These are phyloP conservation scores for Gynochthodes officinalis DNA, from an alignment of 257 asterid genomes.

Conservation along the genomic window DNA sequence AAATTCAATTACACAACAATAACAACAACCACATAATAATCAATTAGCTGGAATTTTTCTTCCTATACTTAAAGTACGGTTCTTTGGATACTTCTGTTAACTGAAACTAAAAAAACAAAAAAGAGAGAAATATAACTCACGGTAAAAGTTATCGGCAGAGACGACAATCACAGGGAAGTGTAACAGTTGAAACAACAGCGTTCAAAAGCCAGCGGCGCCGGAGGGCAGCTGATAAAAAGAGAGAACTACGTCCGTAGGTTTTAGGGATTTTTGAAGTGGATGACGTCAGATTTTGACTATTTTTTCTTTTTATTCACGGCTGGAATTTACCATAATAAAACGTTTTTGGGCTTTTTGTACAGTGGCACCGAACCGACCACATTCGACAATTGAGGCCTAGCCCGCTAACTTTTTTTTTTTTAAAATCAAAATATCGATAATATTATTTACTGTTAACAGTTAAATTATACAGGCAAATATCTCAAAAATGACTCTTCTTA, in stretches of 20 bases:
- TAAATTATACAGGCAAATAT: too few species aligned
- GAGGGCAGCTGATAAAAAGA: neutral
- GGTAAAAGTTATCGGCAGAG: slow-evolving; percentile 1
- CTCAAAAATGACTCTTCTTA: too few species aligned
- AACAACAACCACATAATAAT: too few species aligned
- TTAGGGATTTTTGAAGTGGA: neutral
- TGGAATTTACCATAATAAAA: too few species aligned
- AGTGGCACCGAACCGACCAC: too few species aligned
- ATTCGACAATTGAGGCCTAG: too few species aligned
- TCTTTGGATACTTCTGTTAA: neutral
- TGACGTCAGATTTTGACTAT: neutral
- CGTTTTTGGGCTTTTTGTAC: too few species aligned
- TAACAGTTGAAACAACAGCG: neutral
- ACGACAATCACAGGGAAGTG: neutral
- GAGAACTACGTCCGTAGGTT: neutral
- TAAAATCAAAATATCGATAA: too few species aligned
- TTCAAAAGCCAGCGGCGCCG: neutral
- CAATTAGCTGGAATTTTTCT: neutral
- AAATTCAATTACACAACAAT: neutral
- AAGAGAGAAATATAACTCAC: neutral
- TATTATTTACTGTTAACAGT: too few species aligned
- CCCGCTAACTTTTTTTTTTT: too few species aligned
- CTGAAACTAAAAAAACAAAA: neutral
- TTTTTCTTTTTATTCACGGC: too few species aligned
- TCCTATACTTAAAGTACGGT: neutral